Evolutionary conservation across 805 yeast species (phyloP).

Genomic region (Schizosaccharomyces octosporus): DNA sequence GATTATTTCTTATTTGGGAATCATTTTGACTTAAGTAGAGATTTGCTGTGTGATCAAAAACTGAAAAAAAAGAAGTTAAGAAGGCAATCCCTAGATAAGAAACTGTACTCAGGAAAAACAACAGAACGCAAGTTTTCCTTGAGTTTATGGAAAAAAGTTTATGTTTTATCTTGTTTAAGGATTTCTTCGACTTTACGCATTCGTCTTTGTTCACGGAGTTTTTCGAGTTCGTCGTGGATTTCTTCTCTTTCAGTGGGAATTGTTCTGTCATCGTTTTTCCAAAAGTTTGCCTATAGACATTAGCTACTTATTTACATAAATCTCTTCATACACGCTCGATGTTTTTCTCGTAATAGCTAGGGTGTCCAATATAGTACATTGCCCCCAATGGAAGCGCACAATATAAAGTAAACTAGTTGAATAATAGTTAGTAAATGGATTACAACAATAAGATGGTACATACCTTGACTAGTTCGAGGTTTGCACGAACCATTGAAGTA

Average conservation of each 20-base stretch:
- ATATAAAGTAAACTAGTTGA: background rate
- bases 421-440: background rate
- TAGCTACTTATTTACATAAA: background rate
- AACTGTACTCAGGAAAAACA: background rate
- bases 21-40: background rate
- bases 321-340: background rate
- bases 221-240: background rate
- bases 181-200: background rate
- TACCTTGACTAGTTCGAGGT: background rate
- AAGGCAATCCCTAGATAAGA: background rate
- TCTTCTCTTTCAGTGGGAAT: background rate
- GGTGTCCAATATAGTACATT: background rate
- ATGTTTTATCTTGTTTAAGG: background rate
- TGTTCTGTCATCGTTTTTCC: background rate
- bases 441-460: background rate
- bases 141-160: background rate
- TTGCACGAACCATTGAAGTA: background rate
- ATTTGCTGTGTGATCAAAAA: background rate
- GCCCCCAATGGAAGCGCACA: background rate
- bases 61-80: background rate
- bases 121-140: background rate
- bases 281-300: background rate
- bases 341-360: background rate
- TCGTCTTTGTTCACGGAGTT: background rate
- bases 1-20: background rate